Evolutionary conservation across 2,329 filamentous ascomycete genomes (phyloP).

Genomic region (Hirsutella minnesotensis): DNA sequence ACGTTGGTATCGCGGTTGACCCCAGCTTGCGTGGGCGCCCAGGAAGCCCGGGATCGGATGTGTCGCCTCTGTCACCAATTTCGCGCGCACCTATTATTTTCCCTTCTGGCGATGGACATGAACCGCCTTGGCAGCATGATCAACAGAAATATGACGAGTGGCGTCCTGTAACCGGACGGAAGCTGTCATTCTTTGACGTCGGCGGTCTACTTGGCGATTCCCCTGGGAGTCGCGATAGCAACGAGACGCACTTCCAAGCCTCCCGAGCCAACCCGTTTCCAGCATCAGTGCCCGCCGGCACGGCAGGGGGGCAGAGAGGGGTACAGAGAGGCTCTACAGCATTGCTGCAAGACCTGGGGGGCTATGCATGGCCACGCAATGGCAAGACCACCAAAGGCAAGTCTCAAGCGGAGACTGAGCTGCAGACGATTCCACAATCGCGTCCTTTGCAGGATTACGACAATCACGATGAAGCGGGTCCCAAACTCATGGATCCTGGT

Average conservation of each 20-base stretch:
- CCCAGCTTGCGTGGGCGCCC: slow-evolving; percentile 33
- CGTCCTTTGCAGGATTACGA: slow-evolving; percentile 21
- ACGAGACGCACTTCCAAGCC: not conserved
- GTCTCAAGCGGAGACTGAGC: slow-evolving; percentile 26
- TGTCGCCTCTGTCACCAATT: slow-evolving; percentile 9
- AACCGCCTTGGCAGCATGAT: not conserved
- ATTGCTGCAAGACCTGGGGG: slow-evolving; percentile 46
- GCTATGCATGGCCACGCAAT: slow-evolving; percentile 33
- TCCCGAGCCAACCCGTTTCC: slow-evolving; percentile 17
- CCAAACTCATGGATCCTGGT: slow-evolving; percentile 26
- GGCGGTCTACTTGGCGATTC: slow-evolving; percentile 58
- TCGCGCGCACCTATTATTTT: slow-evolving; percentile 8
- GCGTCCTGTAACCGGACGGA: slow-evolving; percentile 3
- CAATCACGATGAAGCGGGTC: slow-evolving; percentile 16
- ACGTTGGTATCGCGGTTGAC: slow-evolving; percentile 58
- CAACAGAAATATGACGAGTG: not conserved
- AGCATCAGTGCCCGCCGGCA: slow-evolving; percentile 31
- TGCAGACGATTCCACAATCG: slow-evolving; percentile 32
- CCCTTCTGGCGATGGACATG: too few relatives aligned
- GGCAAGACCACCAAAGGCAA: slow-evolving; percentile 13
- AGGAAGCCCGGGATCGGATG: slow-evolving; percentile 13
- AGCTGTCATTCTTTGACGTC: slow-evolving; percentile 75
- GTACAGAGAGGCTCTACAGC: slow-evolving; percentile 43
- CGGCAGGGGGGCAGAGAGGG: slow-evolving; percentile 35
- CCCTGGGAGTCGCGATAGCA: slow-evolving; percentile 17